Evolutionary conservation across 2,329 filamentous ascomycete species (phyloP).

Genomic region (Paecilomyces sp.): DNA sequence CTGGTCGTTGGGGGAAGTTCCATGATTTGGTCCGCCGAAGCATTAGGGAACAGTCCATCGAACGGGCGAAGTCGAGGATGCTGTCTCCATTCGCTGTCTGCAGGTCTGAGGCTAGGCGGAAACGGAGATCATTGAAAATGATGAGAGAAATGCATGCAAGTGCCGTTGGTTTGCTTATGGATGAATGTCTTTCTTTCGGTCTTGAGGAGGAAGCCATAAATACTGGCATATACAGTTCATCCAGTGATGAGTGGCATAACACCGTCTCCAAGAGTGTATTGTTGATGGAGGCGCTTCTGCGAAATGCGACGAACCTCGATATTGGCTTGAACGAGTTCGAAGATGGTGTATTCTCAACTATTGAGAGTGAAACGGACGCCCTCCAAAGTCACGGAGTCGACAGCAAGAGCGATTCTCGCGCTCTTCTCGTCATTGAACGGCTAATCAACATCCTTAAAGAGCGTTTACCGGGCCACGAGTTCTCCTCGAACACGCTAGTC

Average conservation of each 20-base stretch:
- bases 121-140: slow-evolving; percentile 63
- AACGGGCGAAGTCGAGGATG: slow-evolving; percentile 63
- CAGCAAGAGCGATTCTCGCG: not conserved
- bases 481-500: slow-evolving; percentile 50
- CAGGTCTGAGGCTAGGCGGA: slow-evolving; percentile 66
- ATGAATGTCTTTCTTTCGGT: slow-evolving; percentile 70
- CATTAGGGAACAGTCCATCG: slow-evolving; percentile 64
- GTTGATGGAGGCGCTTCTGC: slow-evolving; percentile 78
- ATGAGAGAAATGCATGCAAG: slow-evolving; percentile 76
- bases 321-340: slow-evolving; percentile 48
- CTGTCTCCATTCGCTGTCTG: slow-evolving; percentile 72
- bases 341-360: slow-evolving; percentile 47
- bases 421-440: slow-evolving; percentile 23
- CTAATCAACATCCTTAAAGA: slow-evolving; percentile 55
- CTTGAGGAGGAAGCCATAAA: slow-evolving; percentile 50
- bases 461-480: slow-evolving; percentile 61
- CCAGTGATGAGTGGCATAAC: slow-evolving; percentile 57
- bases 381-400: slow-evolving; percentile 34
- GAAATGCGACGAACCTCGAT: slow-evolving; percentile 60
- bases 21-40: slow-evolving; percentile 73
- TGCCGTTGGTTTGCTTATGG: slow-evolving; percentile 77
- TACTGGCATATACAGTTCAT: slow-evolving; percentile 35
- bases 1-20: slow-evolving; percentile 53
- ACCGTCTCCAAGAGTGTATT: slow-evolving; percentile 73
- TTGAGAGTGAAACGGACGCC: slow-evolving; percentile 55